Evolutionary conservation across 805 yeast genomes (phyloP).

Genomic region (Yamadazyma paraphyllophila): DNA sequence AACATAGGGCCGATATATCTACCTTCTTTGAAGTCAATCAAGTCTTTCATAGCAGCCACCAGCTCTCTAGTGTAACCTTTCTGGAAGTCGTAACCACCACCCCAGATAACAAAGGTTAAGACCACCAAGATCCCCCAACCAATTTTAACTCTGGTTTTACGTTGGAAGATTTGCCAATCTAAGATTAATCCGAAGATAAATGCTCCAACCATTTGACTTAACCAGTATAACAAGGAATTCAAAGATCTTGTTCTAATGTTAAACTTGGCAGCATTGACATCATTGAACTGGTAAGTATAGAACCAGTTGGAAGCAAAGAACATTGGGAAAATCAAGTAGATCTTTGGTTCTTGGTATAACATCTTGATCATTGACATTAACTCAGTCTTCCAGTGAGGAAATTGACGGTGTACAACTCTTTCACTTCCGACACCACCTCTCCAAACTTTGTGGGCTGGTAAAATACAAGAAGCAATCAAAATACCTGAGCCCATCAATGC

Average conservation of each 20-base stretch:
- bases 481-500: conserved; percentile 50
- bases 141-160: conserved; percentile 46
- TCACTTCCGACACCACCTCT: conserved; percentile 51
- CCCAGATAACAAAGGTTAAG: conserved; percentile 51
- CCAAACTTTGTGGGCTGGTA: conserved; percentile 50
- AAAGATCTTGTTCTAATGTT: conserved; percentile 60
- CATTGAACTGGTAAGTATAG: conserved; percentile 63
- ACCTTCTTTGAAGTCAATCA: conserved; percentile 47
- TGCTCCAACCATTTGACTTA: conserved; percentile 59
- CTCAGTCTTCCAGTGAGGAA: conserved; percentile 48
- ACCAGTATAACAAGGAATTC: conserved; percentile 61
- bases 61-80: conserved; percentile 36
- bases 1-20: conserved; percentile 58
- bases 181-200: conserved; percentile 45
- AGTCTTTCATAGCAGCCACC: conserved; percentile 13
- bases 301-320: conserved; percentile 66
- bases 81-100: conserved; percentile 56
- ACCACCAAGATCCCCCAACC: conserved; percentile 43
- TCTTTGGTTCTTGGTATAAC: conserved; percentile 30
- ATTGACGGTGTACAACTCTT: conserved; percentile 42
- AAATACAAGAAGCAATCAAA: conserved; percentile 42
- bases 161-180: conserved; percentile 40
- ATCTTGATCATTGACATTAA: conserved; percentile 17
- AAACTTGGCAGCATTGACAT: conserved; percentile 53
- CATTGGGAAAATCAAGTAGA: conserved; percentile 55